phyloP scores from a whole-genome alignment of 2,329 filamentous ascomycete genomes.

The Plenodomus biglobosus region DNA sequence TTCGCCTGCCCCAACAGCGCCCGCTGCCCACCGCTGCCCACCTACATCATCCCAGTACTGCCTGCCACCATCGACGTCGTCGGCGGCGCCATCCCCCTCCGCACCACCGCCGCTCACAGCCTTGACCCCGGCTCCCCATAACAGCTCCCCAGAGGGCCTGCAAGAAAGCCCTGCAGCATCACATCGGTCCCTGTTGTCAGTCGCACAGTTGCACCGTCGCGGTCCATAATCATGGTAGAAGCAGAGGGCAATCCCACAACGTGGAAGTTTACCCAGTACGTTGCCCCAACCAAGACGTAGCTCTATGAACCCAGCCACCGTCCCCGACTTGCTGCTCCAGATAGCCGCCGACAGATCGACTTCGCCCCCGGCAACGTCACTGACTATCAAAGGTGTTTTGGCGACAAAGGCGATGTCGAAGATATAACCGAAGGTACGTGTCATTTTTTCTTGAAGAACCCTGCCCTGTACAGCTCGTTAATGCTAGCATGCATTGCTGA shows the following conservation, averaged over 20 bases:
- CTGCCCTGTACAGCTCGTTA: constrained; percentile 3
- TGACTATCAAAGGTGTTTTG: constrained; percentile 77
- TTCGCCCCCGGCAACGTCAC: constrained; percentile 9
- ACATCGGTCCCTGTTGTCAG: constrained; percentile 11
- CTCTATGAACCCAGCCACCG: neutral
- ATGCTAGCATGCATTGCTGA: constrained; percentile 15
- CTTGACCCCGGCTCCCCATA: constrained; percentile 7
- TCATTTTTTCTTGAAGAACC: constrained; percentile 5
- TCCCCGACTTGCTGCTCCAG: neutral
- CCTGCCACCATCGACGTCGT: constrained; percentile 33
- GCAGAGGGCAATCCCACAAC: constrained; percentile 90
- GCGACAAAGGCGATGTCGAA: constrained; percentile 98
- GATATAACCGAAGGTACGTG: constrained; percentile 90
- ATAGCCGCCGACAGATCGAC: neutral
- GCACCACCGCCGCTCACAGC: constrained; percentile 15
- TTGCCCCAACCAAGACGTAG: constrained; percentile 2
- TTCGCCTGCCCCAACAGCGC: constrained; percentile 24
- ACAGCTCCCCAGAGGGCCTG: constrained; percentile 4
- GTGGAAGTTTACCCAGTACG: constrained; percentile 99
- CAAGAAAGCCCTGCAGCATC: constrained; percentile 15
- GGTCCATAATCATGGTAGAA: constrained; percentile 80
- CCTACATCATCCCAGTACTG: constrained; percentile 32
- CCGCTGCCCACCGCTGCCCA: constrained; percentile 17
- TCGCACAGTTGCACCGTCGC: constrained; percentile 8
- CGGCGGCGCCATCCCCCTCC: constrained; percentile 30